Conservation (phyloP, 768 basidiomycete species). For the Gymnopilus junonius region DNA sequence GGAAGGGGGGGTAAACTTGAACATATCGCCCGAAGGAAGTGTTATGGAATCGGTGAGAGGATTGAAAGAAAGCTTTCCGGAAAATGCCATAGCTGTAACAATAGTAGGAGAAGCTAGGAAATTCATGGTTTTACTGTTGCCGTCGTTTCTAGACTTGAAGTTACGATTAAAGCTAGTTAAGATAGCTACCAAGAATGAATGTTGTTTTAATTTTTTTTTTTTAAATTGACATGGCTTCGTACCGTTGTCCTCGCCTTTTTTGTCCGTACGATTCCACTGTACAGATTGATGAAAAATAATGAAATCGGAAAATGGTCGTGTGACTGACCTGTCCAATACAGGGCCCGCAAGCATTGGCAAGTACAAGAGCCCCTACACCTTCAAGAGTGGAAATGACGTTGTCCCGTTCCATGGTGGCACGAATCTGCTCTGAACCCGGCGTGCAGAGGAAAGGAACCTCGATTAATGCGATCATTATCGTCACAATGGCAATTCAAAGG, state of each 20-base stretch:
- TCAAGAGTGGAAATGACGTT: constrained; percentile 80
- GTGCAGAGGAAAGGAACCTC: constrained; percentile 87
- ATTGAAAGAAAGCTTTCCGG: constrained; percentile 92
- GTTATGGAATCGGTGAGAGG: constrained; percentile 78
- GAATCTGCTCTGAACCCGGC: constrained; percentile 93
- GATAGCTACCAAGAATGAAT: constrained; percentile 63
- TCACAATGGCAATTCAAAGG: neutral
- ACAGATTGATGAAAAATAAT: constrained; percentile 9
- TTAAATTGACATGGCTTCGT: constrained; percentile 19
- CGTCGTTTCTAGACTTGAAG: constrained; percentile 94
- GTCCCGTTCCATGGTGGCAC: constrained; percentile 97
- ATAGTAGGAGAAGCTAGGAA: constrained; percentile 97
- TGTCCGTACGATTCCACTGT: constrained; percentile 92
- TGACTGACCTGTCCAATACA: constrained; percentile 89
- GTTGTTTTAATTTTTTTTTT: neutral
- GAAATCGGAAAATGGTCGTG: neutral
- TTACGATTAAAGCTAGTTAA: constrained; percentile 95
- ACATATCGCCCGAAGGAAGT: constrained; percentile 71
- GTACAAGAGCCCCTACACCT: constrained; percentile 90
- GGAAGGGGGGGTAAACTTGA: constrained; percentile 83
- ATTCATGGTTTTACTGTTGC: constrained; percentile 93
- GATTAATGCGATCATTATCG: neutral
- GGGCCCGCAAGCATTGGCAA: constrained; percentile 98
- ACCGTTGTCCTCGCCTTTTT: constrained; percentile 92
- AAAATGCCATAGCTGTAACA: constrained; percentile 97